Conservation (phyloP, 768 basidiomycete species). For the Pisolithus orientalis region DNA sequence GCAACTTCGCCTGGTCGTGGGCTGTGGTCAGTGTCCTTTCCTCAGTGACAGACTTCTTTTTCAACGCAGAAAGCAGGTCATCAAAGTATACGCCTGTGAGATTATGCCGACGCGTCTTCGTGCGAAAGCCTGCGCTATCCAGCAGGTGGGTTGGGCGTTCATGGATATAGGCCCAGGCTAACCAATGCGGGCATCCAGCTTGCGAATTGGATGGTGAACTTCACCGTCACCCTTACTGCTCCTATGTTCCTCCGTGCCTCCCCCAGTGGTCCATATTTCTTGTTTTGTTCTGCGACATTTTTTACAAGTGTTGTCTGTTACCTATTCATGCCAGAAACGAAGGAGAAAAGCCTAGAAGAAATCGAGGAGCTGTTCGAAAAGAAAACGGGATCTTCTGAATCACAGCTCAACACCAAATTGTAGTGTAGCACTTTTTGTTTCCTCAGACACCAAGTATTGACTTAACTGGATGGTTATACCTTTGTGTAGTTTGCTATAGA, state of each 20-base stretch:
- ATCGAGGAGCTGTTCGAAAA: slow-evolving; percentile 33
- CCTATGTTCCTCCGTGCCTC: slow-evolving; percentile 41
- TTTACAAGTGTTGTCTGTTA: slow-evolving; percentile 33
- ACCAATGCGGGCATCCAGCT: slow-evolving; percentile 12
- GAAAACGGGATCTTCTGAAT: slow-evolving; percentile 3
- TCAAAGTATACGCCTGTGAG: slow-evolving; percentile 37
- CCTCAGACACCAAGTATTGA: too few relatives aligned
- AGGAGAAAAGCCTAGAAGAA: slow-evolving; percentile 38
- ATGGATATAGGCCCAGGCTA: not conserved
- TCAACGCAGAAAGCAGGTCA: slow-evolving; percentile 15
- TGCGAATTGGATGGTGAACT: slow-evolving; percentile 32
- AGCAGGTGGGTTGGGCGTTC: slow-evolving; percentile 31
- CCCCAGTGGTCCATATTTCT: slow-evolving; percentile 41
- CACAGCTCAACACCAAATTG: not conserved
- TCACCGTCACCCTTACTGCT: slow-evolving; percentile 38
- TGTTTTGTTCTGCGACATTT: slow-evolving; percentile 35
- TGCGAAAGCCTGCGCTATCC: slow-evolving; percentile 36
- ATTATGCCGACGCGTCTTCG: slow-evolving; percentile 44
- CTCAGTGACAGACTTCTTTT: not conserved
- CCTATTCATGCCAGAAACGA: slow-evolving; percentile 39
- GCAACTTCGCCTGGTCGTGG: slow-evolving; percentile 39
- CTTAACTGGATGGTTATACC: too few relatives aligned
- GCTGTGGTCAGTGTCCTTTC: slow-evolving; percentile 26
- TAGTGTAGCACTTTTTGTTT: too few relatives aligned
- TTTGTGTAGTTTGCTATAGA: too few relatives aligned